Percentiles rank a stretch among this genome's conserved stretches.
Evolutionary conservation across 495 filamentous ascomycete species (phyloP).

Genomic region (Hypoxylon fuscum): DNA sequence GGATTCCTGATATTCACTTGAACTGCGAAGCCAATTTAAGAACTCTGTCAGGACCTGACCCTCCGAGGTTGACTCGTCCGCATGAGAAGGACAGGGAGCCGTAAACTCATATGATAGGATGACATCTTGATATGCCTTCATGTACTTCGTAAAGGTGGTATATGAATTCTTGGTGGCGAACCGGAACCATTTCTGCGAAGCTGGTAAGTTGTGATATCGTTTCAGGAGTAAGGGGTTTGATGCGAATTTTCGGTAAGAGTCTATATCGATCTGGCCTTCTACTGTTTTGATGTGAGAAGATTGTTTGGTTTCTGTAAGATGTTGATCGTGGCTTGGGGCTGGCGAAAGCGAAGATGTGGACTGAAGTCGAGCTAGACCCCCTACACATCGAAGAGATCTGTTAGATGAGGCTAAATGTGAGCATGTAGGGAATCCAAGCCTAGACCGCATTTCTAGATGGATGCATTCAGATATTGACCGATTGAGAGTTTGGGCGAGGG

Average conservation of each 20-base stretch:
- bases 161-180: neutral
- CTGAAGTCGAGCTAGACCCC: neutral
- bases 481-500: too few relatives aligned
- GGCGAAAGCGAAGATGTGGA: slow-evolving; percentile 13
- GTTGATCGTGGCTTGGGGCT: neutral
- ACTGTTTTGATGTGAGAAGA: slow-evolving; percentile 1
- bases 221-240: slow-evolving; percentile 20
- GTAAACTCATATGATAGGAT: slow-evolving; percentile 30
- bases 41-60: slow-evolving; percentile 1
- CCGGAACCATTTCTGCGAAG: slow-evolving; percentile 30
- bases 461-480: too few relatives aligned
- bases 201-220: slow-evolving; percentile 19
- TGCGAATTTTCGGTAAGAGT: slow-evolving; percentile 23
- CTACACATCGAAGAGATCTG: neutral
- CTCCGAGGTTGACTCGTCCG: neutral
- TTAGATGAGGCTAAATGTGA: neutral
- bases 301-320: neutral
- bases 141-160: slow-evolving; percentile 10
- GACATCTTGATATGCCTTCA: slow-evolving; percentile 8
- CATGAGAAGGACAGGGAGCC: neutral
- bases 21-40: slow-evolving; percentile 13
- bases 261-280: slow-evolving; percentile 13
- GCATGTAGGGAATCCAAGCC: slow-evolving; percentile 5
- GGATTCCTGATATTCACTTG: slow-evolving; percentile 8
- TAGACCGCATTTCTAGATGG: slow-evolving; percentile 7